Base-by-base conservation (phyloP, 2,329 filamentous ascomycete species). In the Paraconiothyrium sp. region DNA sequence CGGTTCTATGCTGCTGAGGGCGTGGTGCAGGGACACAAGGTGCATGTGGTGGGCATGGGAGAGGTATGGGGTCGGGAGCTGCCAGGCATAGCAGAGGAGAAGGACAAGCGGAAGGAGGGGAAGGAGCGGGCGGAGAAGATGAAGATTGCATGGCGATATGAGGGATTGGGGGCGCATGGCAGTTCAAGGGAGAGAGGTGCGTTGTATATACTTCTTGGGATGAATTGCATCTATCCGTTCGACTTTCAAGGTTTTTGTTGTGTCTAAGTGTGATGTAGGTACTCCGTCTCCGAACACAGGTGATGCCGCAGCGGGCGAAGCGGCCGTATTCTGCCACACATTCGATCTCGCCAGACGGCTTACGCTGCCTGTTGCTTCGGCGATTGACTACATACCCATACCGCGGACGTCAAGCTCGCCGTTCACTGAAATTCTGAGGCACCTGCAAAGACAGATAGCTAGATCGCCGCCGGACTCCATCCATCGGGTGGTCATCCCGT, bases 101-200 rank as follows among this genome's bases (percentile, higher is more conserved):
- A 80, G 76, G 72, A 70, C 27, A 67, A 62, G 44, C 68, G 59
- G 74, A 16, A 65, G 56, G 66, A 69, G 49, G 71, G 68, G 14
- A 71, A 71, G 57, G 80, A 84, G 64, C 58, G 66, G 68, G 70
- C 74, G 48, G 75, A 84, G 35, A 94, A 90, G 79, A 98, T 99
- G 95, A 98, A 97, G 82, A 99, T 99, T 82, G 95, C 95, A 3
- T 99, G 95, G 95, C 87, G 95, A 77, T 99, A 99, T 80, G 94
- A 98, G 79, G 87, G 89, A 37, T 79, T 98, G 57, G 91, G 91
- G 86, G 89, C 37, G 79, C 98, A 56, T 91, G 91, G 16, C 90
- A 91, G 67, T 89, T 89, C 69, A 88, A 47, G 58, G 9, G 58
- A 88, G 46, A 85, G 88, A 89, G 89, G 90, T 91, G 84, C 79